These are phyloP conservation scores for Capillidium heterosporum DNA, from an alignment of 371 early-diverging fungal genomes.

Conservation along the genomic window DNA sequence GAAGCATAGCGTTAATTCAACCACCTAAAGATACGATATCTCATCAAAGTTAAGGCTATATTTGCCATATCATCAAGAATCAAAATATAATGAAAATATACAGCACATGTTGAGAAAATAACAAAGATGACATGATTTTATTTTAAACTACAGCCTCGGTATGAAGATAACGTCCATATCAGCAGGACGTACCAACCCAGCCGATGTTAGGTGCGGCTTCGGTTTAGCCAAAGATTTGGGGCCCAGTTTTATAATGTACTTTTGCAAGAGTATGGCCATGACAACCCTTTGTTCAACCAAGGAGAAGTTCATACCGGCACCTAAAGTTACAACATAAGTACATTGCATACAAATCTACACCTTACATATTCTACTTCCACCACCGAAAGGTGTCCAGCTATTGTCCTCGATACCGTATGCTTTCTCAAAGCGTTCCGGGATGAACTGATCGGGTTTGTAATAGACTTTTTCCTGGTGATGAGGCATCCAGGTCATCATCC, in stretches of 20 bases:
- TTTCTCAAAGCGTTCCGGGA: background rate
- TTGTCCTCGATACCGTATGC: slow-evolving; percentile 22
- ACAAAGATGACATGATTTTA: too few relatives aligned
- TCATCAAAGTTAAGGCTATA: too few relatives aligned
- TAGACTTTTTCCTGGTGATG: background rate
- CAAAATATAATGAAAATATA: too few relatives aligned
- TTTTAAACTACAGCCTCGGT: too few relatives aligned
- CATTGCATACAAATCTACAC: background rate
- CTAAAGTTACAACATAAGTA: background rate
- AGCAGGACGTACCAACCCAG: background rate
- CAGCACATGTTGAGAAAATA: too few relatives aligned
- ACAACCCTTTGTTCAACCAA: slow-evolving; percentile 28
- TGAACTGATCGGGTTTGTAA: background rate
- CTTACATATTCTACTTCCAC: slow-evolving; percentile 9
- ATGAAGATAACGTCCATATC: slow-evolving; percentile 12
- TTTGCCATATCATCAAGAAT: too few relatives aligned
- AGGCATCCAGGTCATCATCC: background rate
- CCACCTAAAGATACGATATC: too few relatives aligned
- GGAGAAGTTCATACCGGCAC: slow-evolving; percentile 31
- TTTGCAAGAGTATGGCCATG: slow-evolving; percentile 20
- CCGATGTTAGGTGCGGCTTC: background rate
- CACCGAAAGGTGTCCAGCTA: slow-evolving; percentile 22
- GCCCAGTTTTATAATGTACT: slow-evolving; percentile 1
- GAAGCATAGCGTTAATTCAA: too few relatives aligned
- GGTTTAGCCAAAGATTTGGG: background rate